Base-by-base conservation (phyloP, 495 filamentous ascomycete species). In the Xylaria longipes region DNA sequence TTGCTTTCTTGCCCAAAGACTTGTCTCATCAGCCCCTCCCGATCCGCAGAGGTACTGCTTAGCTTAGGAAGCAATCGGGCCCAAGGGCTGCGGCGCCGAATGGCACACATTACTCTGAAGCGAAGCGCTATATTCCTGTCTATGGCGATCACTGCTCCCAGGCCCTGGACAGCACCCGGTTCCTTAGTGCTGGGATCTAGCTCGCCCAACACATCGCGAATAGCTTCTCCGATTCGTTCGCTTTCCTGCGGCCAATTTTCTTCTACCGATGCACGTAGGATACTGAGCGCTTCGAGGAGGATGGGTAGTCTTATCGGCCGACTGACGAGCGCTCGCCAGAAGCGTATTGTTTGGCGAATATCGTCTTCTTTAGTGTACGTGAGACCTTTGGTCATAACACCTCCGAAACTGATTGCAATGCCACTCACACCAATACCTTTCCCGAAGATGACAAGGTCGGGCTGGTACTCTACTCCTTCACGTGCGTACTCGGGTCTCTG, bases 11-110 rank as follows among this genome's bases (percentile, higher is more conserved):
- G 6, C 0, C 86, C 78, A 61, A 90, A 77, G 5, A 92, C 90
- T 22, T 87, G 65, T 56, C 29, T 56, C 50, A 67, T 67, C 20
- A 67, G 48, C 48, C 35, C 65, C 46, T 67, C 65, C 1, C 65
- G 48, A 56, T 67, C 65, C 35, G 65, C 65, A 29, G 87, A 87
- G 70, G 85, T 85, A 74, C 81, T 82, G 20, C 90, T 90, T 25
- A 71, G 63, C 39, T 71, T 67, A 1, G 70, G 70, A 31, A 71
- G 70, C 39, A 71, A 39, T 60, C 70, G 46, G 5, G 61, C 69
- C 69, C 69, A 71, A n/a, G 69, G 69, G 35, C 60, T 65, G 17
- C 69, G 69, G 22, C 69, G 69, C 9, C 69, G 60, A 25, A 65
- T 71, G 9, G 69, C 69, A 25, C 69, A 71, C 69, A 71, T 71